Base-by-base conservation (phyloP, 1,284 basidiomycete species). In the Leccinum pallidistipes region DNA sequence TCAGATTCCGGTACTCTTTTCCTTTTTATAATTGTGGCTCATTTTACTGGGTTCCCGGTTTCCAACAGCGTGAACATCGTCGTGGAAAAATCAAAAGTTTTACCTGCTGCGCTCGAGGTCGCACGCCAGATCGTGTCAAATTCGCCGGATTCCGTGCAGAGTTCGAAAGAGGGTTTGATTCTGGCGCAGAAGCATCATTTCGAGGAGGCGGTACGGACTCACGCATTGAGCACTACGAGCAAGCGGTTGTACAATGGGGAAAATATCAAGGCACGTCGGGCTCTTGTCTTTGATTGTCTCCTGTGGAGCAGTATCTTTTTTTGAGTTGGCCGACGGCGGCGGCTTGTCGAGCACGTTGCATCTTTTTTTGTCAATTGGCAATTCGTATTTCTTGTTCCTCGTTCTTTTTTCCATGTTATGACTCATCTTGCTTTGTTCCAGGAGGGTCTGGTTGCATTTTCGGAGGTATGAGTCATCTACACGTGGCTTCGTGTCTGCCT, bases 111-210 rank as follows among this genome's bases (percentile, higher is more conserved):
- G 0, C 73, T 95, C 34, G 77, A 79, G 4, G 76, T 87, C 58
- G 92, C 93, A 0, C 74, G 79, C 49, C 77, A 84, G 60, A 86
- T 95, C 64, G 78, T 77, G 16, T 71, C 74, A 18, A 91, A 91
- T 69, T 93, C 91, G 3, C 93, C 94, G 0, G 92, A 95, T 71
- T 83, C 92, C 0, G 87, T 95, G 1, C 87, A 90, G 65, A 83
- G 86, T 55, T 90, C 91, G 9, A 95, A 95, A 72, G 80, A 83
- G 18, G 88, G 81, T 0, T 76, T 93, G 14, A 61, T 90, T 21
- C 71, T 89, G 3, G 76, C 84, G 5, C 81, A 85, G 59, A 77
- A 80, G 49, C 80, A 81, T 16, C 81, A 82, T 57, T 76, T 86
- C 49, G 83, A 88, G 34, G 81, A 85, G 27, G 81, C 83, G 0